A percentile compares a stretch with the other conserved stretches of the same genome.
These are phyloP conservation scores for Aspergillus bridgeri DNA, from an alignment of 495 filamentous ascomycete species.

Conservation along the genomic window DNA sequence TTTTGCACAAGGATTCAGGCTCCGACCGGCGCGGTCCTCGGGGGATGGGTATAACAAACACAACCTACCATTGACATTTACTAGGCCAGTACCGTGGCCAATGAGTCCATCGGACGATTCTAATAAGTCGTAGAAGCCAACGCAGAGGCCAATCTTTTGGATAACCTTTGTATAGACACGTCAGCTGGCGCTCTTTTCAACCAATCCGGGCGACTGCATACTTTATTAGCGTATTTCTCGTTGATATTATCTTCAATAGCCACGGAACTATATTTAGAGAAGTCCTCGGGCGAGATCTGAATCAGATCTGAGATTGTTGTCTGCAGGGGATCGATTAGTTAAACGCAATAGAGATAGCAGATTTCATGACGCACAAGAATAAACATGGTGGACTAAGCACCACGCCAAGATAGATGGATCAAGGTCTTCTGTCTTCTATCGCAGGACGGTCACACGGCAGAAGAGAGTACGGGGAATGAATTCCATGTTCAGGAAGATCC, in stretches of 20 bases:
- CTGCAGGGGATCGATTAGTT: slow-evolving; percentile 27
- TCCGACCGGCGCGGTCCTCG: neutral
- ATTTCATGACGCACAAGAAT: slow-evolving; percentile 40
- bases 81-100: slow-evolving; percentile 81
- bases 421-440: slow-evolving; percentile 6
- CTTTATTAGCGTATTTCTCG: slow-evolving; percentile 91
- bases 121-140: slow-evolving; percentile 84
- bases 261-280: slow-evolving; percentile 68
- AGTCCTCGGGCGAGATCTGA: slow-evolving; percentile 82
- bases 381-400: slow-evolving; percentile 43
- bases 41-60: neutral
- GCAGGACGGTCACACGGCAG: slow-evolving; percentile 4
- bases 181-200: neutral
- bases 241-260: slow-evolving; percentile 94
- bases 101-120: slow-evolving; percentile 87
- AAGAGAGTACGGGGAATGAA: slow-evolving; percentile 5
- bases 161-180: slow-evolving; percentile 44
- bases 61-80: slow-evolving; percentile 80
- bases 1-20: neutral
- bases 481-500: slow-evolving; percentile 18
- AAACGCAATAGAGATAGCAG: neutral
- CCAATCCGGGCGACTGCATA: slow-evolving; percentile 27
- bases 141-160: slow-evolving; percentile 83
- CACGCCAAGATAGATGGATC: slow-evolving; percentile 4
- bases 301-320: slow-evolving; percentile 84